A percentile compares a stretch with the other conserved stretches of the same genome.
These are phyloP conservation scores for Hypoxylon sp. DNA, from an alignment of 2,329 filamentous ascomycete genomes.

Conservation along the genomic window DNA sequence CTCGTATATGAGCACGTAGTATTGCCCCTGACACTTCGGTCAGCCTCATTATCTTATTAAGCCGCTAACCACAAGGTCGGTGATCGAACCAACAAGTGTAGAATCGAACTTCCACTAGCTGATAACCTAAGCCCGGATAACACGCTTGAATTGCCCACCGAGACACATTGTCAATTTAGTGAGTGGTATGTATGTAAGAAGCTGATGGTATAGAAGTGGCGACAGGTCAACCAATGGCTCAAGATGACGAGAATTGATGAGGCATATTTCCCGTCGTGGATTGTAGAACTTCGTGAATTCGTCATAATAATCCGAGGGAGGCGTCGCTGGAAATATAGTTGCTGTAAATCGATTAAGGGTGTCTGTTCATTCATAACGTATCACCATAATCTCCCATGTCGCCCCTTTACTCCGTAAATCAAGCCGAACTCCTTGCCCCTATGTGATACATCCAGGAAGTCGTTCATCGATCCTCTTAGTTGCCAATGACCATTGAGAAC, in stretches of 20 bases:
- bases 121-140: slow-evolving; percentile 7
- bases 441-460: slow-evolving; percentile 21
- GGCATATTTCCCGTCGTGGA: slow-evolving; percentile 2
- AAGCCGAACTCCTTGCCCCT: slow-evolving; percentile 43
- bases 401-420: slow-evolving; percentile 28
- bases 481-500: slow-evolving; percentile 54
- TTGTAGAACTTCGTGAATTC: slow-evolving; percentile 3
- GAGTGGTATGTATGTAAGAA: not conserved
- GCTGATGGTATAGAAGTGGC: not conserved
- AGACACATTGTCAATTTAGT: not conserved
- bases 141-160: not conserved
- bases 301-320: not conserved
- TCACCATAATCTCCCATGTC: slow-evolving; percentile 1
- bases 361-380: not conserved
- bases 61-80: slow-evolving; percentile 9
- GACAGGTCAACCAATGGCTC: not conserved
- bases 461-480: slow-evolving; percentile 40
- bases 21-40: not conserved
- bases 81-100: not conserved
- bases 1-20: not conserved
- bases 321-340: slow-evolving; percentile 5
- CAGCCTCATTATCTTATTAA: slow-evolving; percentile 1
- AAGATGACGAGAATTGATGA: slow-evolving; percentile 11
- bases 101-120: not conserved
- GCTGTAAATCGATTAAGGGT: slow-evolving; percentile 9